These are phyloP conservation scores for Hypoxylon trugodes DNA, from an alignment of 495 filamentous ascomycete species.

Conservation along the genomic window DNA sequence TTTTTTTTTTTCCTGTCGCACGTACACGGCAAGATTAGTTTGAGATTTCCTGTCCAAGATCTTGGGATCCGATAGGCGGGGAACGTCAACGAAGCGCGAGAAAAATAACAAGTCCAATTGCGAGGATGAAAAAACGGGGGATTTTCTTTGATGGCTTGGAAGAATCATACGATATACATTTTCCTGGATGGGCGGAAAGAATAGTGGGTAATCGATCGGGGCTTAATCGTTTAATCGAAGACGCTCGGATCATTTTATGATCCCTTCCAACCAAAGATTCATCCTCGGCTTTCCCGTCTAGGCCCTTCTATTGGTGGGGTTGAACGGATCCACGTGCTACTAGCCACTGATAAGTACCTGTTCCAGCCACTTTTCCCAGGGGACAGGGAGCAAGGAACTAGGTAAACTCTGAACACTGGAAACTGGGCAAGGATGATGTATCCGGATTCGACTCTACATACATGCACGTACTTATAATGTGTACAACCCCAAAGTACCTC, in stretches of 20 bases:
- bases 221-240: conserved; percentile 30
- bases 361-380: conserved; percentile 27
- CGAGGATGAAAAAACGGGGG: conserved; percentile 27
- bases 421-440: too few species aligned
- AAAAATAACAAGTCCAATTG: conserved; percentile 34
- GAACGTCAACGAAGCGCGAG: conserved; percentile 20
- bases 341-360: conserved; percentile 22
- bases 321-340: conserved; percentile 9
- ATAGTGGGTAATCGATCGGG: conserved; percentile 34
- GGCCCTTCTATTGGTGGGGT: conserved; percentile 19
- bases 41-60: conserved; percentile 36
- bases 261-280: neutral
- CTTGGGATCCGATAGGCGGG: conserved; percentile 38
- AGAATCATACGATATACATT: conserved; percentile 29
- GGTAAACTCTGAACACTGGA: too few species aligned
- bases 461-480: neutral
- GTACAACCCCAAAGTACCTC: too few species aligned
- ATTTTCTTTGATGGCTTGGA: conserved; percentile 30
- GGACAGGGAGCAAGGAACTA: too few species aligned
- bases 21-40: conserved; percentile 29
- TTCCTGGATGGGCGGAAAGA: neutral
- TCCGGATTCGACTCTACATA: too few species aligned
- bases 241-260: conserved; percentile 16
- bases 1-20: conserved; percentile 23
- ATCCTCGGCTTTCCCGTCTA: conserved; percentile 27